Evolutionary conservation across 2,329 filamentous ascomycete genomes (phyloP).

Genomic region (Monilinia fructicola): DNA sequence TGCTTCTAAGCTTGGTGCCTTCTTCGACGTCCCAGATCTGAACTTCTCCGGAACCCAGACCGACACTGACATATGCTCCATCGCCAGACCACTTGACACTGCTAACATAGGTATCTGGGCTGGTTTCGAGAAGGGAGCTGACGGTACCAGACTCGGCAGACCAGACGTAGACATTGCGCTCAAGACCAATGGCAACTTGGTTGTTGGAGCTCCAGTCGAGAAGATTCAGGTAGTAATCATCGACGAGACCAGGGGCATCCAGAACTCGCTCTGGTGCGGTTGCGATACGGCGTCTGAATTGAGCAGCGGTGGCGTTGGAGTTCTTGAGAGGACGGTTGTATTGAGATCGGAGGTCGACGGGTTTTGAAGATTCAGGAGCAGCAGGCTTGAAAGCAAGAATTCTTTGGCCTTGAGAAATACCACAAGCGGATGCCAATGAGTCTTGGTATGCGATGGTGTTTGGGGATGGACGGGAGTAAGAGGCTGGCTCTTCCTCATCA

Average conservation of each 20-base stretch:
- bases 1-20: slow-evolving; percentile 91
- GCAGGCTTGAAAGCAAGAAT: slow-evolving; percentile 99
- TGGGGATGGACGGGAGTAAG: slow-evolving; percentile 76
- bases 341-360: slow-evolving; percentile 93
- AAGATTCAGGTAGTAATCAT: slow-evolving; percentile 98
- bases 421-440: slow-evolving; percentile 85
- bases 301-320: slow-evolving; percentile 69
- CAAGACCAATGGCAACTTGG: slow-evolving; percentile 95
- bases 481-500: slow-evolving; percentile 66
- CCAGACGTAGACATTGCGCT: slow-evolving; percentile 98
- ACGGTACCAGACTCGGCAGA: slow-evolving; percentile 92
- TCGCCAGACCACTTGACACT: slow-evolving; percentile 99
- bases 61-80: slow-evolving; percentile 92
- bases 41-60: slow-evolving; percentile 91
- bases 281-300: slow-evolving; percentile 87
- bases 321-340: slow-evolving; percentile 96
- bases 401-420: slow-evolving; percentile 87
- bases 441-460: slow-evolving; percentile 90
- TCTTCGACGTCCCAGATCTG: slow-evolving; percentile 99
- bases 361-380: slow-evolving; percentile 96
- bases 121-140: slow-evolving; percentile 82
- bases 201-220: slow-evolving; percentile 98
- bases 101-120: slow-evolving; percentile 90
- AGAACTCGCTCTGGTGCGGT: slow-evolving; percentile 95
- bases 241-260: slow-evolving; percentile 91